Base-by-base conservation (phyloP, 345 rosid genomes). In the Passiflora organensis region DNA sequence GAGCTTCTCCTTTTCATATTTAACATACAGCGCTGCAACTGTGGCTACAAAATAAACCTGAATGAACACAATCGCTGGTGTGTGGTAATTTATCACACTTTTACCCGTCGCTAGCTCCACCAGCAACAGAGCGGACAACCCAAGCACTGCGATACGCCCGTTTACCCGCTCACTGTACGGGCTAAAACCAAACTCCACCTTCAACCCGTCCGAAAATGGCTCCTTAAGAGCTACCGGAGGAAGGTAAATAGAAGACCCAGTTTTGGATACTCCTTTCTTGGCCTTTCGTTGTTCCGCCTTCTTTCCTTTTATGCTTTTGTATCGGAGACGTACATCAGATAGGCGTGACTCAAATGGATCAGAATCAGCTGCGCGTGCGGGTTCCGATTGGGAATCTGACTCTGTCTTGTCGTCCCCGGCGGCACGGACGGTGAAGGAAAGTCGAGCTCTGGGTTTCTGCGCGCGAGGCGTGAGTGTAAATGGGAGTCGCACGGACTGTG, bases 81-180 rank as follows among this genome's bases (percentile, higher is more conserved):
- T 75, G 60, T 93, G 96, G 59, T 84, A 89, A 53, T 71, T 75
- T 48, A 93, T 67, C 53, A 89, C 85, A 19, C 91, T 76, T 72
- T 86, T 84, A 48, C 96, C 99, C 48, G 99, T 84, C 28, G 87
- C 96, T 19, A 93, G 69, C 83, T 93, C 96, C 51, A 84, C 95
- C 60, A 87, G 62, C 58, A 93, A 36, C 72, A 91, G 56, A n/a
- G 95, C 96, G 58, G 76, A 18, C 5, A 88, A 54, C 54, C 95
- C 99, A 14, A 88, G 64, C 43, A 76, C 75, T 16, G 95, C 95
- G 6, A 81, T 70, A 63, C 89, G 52, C 19, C 99, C 95, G 60
- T 93, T 93, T 6, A 84, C 42, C 62, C 78, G 41, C 66, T 93
- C 95, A 43, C 84, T 84, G 49, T 82, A 86, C 0, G 81, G 80